phyloP scores from a whole-genome alignment of 2,329 filamentous ascomycete genomes.

The Monilinia fructigena region DNA sequence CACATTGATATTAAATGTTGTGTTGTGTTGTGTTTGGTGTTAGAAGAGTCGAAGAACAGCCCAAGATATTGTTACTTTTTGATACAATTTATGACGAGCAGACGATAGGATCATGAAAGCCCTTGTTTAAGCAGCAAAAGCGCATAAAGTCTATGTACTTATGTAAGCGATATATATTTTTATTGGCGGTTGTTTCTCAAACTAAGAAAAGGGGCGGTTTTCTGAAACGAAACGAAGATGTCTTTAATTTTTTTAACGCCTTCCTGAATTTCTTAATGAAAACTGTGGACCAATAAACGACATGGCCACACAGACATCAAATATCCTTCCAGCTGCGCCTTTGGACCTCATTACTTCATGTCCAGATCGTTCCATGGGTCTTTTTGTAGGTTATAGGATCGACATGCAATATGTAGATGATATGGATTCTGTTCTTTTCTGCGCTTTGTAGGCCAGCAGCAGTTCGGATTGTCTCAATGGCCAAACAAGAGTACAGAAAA shows the following conservation, averaged over 20 bases:
- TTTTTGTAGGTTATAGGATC: no score
- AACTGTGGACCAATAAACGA: slow-evolving; percentile 8
- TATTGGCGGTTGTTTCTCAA: slow-evolving; percentile 20
- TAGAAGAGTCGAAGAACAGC: no score
- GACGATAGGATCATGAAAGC: neutral
- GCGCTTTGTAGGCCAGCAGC: no score
- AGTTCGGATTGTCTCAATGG: no score
- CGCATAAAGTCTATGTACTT: no score
- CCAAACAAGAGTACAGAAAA: no score
- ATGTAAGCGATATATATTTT: neutral
- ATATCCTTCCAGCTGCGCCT: no score
- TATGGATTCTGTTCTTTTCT: no score
- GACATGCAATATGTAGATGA: no score
- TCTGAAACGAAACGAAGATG: slow-evolving; percentile 22
- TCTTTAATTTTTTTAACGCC: slow-evolving; percentile 14
- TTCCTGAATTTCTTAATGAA: neutral
- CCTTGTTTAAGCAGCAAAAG: no score
- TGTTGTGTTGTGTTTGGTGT: neutral
- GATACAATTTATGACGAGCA: neutral
- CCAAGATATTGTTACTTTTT: neutral
- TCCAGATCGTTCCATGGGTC: no score
- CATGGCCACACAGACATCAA: neutral
- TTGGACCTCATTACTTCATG: no score
- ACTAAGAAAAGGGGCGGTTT: slow-evolving; percentile 8
- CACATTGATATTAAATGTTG: neutral